Percentiles rank a stretch among this genome's conserved stretches.
phyloP scores from a whole-genome alignment of 2,329 filamentous ascomycete genomes.

The Aspergillus unguis region DNA sequence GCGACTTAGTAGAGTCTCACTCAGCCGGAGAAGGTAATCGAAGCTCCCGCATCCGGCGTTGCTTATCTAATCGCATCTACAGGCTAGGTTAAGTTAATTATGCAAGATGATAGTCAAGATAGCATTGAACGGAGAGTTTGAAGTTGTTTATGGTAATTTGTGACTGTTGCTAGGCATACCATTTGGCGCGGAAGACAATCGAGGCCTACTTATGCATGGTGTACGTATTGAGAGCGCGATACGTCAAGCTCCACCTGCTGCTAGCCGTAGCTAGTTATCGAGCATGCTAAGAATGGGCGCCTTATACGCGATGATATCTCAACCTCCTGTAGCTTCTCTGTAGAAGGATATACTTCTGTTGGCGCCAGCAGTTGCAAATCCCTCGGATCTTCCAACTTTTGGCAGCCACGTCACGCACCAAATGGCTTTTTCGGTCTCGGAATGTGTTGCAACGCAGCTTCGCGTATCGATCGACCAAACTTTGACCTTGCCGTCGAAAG shows the following conservation, averaged over 20 bases:
- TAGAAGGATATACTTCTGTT: conserved; percentile 77
- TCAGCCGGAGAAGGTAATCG: conserved; percentile 14
- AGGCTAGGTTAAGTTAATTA: neutral
- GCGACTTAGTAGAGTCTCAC: neutral
- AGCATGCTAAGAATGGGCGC: neutral
- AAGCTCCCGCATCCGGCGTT: conserved; percentile 18
- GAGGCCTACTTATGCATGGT: too few relatives aligned
- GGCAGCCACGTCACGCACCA: conserved; percentile 85
- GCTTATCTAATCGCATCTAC: conserved; percentile 25
- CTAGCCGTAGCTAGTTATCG: too few relatives aligned
- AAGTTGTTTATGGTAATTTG: too few relatives aligned
- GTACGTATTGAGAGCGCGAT: too few relatives aligned
- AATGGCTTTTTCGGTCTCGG: conserved; percentile 78
- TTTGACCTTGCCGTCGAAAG: conserved; percentile 91
- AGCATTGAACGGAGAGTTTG: too few relatives aligned
- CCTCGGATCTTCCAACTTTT: conserved; percentile 58
- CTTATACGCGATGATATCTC: conserved; percentile 9
- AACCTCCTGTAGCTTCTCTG: conserved; percentile 72
- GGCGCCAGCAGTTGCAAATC: conserved; percentile 78
- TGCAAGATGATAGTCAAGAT: too few relatives aligned
- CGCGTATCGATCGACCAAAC: conserved; percentile 88
- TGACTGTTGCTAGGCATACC: too few relatives aligned
- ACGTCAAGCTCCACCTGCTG: too few relatives aligned
- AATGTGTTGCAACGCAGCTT: conserved; percentile 87
- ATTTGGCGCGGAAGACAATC: too few relatives aligned